Conservation (phyloP, 1,139 yeast species). For the Sugiyamaella sp. region DNA sequence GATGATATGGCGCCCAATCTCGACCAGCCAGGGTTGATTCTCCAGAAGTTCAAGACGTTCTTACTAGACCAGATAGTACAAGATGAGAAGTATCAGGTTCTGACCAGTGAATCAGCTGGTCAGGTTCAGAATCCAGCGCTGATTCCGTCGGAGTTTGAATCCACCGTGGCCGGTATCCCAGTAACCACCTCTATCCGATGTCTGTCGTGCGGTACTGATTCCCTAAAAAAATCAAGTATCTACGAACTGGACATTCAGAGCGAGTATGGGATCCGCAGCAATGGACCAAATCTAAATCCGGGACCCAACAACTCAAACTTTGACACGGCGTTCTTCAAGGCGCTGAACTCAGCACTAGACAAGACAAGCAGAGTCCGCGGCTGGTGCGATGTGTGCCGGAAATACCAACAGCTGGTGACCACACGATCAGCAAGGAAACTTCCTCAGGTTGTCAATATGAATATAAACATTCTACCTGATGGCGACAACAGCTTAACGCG, state of each 20-base stretch:
- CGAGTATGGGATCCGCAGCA: conserved; percentile 8
- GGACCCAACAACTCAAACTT: neutral
- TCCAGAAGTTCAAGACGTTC: conserved; percentile 63
- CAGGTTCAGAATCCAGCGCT: neutral
- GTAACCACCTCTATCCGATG: conserved; percentile 26
- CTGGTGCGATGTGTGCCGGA: conserved; percentile 53
- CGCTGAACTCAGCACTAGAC: conserved; percentile 63
- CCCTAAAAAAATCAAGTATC: conserved; percentile 15
- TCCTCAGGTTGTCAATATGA: conserved; percentile 67
- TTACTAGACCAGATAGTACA: conserved; percentile 53
- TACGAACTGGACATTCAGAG: conserved; percentile 24
- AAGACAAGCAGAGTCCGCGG: conserved; percentile 51
- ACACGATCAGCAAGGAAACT: conserved; percentile 49
- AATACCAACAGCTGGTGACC: conserved; percentile 50
- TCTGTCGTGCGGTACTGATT: conserved; percentile 30
- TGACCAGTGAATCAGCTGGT: neutral
- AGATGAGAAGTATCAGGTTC: conserved; percentile 44
- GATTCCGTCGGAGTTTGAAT: conserved; percentile 14
- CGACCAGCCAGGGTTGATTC: conserved; percentile 34
- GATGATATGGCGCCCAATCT: conserved; percentile 41
- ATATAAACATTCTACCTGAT: conserved; percentile 5
- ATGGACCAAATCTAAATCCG: neutral
- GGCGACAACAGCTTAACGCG: conserved; percentile 15
- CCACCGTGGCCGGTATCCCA: conserved; percentile 22
- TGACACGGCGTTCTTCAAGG: conserved; percentile 44